Evolutionary conservation across 1,139 yeast genomes (phyloP), one percentile per base, ranked within the genome.

Genomic region (Candida mesenterica): DNA sequence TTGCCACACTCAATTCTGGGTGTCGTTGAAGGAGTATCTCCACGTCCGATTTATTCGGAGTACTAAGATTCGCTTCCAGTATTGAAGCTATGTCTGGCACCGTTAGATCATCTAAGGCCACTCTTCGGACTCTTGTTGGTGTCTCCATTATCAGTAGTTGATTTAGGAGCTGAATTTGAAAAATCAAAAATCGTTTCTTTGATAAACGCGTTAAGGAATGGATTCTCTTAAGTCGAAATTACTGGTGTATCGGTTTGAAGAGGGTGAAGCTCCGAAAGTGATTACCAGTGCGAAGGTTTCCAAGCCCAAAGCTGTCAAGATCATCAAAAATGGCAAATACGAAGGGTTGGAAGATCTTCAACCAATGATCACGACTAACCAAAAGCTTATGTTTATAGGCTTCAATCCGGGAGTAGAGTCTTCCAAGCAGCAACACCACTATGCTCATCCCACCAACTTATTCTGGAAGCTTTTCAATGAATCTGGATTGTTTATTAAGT

Each of bases 331-430:
- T 19, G 22, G 9, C 6, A 19, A 6, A 19, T 6, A 19, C 9
- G 22, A 6, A 9, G 22, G 9, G 9, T 19, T 19, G 22, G 30
- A 33, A 16, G 35, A 39, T 20, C 32, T 39, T 18, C 28, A 34
- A 15, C 41, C 41, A 5, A 40, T 39, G n/a, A 24, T 39, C 16
- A 4, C 37, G 42, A 61, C 29, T 26, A 48, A 47, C 49, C 62
- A 44, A 49, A 56, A 38, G 44, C 65, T 82, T 3, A 64, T 84
- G 3, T 83, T 84, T 46, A 69, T 84, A 2, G 95, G 95, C 1
- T 82, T 71, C 61, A 84, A 84, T 47, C 95, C 95, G 0, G 88
- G 92, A 2, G 59, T 79, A 3, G 72, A 71, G 49, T 81, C 92
- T 0, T 77, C 88, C 0, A 49, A 62, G 18, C 59, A 65, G 9